Evolutionary conservation across 2,329 filamentous ascomycete species (phyloP).

Genomic region (Beauveria australis): DNA sequence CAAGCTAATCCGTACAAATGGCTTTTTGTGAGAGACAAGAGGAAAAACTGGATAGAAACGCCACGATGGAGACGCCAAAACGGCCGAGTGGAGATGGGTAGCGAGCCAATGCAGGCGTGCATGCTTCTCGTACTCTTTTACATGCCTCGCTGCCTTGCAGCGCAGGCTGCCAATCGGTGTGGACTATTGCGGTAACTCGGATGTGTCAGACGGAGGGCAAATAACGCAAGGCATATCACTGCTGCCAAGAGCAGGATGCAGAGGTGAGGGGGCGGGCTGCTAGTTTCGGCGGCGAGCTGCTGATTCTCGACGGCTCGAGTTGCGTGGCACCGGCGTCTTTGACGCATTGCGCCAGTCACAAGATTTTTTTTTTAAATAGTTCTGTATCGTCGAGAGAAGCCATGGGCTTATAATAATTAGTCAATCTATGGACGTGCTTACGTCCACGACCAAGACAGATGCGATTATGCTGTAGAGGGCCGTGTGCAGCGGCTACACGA

Average conservation of each 20-base stretch:
- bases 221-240: neutral
- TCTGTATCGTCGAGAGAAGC: neutral
- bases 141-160: neutral
- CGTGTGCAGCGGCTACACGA: neutral
- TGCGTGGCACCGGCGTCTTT: neutral
- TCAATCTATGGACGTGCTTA: neutral
- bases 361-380: neutral
- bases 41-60: neutral
- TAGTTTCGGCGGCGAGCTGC: neutral
- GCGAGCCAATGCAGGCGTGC: constrained; percentile 2
- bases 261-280: neutral
- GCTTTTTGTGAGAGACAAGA: too few relatives aligned
- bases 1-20: neutral
- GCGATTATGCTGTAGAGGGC: too few relatives aligned
- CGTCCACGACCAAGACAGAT: neutral
- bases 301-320: too few relatives aligned
- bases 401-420: neutral
- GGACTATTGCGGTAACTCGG: neutral
- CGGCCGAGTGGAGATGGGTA: neutral
- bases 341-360: neutral
- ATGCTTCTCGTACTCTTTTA: constrained; percentile 5
- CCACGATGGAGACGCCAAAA: neutral
- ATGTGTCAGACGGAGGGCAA: neutral
- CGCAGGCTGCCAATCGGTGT: constrained; percentile 4
- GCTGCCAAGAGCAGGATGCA: neutral